phyloP scores from a whole-genome alignment of 2,329 filamentous ascomycete genomes.

The Penicillium nordicum region DNA sequence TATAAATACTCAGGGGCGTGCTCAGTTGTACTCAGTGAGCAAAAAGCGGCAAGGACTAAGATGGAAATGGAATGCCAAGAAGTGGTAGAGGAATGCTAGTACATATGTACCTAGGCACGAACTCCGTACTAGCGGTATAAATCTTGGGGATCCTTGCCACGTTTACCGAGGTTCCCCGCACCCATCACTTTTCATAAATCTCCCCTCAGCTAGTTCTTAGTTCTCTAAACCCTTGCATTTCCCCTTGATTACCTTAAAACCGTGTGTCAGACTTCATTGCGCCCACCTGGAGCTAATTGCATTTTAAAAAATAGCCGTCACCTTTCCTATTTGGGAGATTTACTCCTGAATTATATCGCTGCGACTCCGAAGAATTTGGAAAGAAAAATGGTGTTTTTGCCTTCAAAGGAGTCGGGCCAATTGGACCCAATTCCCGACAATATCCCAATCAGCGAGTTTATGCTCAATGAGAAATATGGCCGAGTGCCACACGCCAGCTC shows the following conservation, averaged over 20 bases:
- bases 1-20: too few relatives aligned
- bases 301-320: neutral
- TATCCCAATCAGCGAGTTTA: conserved; percentile 71
- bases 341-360: neutral
- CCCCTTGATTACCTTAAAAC: neutral
- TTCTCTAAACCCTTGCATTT: neutral
- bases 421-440: conserved; percentile 64
- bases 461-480: conserved; percentile 69
- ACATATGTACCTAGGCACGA: neutral
- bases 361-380: neutral
- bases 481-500: conserved; percentile 62
- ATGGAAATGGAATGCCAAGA: too few relatives aligned
- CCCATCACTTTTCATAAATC: neutral
- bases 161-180: conserved; percentile 10
- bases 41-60: too few relatives aligned
- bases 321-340: neutral
- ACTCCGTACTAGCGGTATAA: neutral
- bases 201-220: neutral
- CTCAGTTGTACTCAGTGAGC: too few relatives aligned
- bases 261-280: neutral
- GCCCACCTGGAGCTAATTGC: neutral
- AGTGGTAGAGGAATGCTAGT: too few relatives aligned
- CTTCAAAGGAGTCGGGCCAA: conserved; percentile 39
- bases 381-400: conserved; percentile 45
- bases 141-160: neutral